phyloP scores from a whole-genome alignment of 1,284 basidiomycete species.

The Phaffia rhodozyma region DNA sequence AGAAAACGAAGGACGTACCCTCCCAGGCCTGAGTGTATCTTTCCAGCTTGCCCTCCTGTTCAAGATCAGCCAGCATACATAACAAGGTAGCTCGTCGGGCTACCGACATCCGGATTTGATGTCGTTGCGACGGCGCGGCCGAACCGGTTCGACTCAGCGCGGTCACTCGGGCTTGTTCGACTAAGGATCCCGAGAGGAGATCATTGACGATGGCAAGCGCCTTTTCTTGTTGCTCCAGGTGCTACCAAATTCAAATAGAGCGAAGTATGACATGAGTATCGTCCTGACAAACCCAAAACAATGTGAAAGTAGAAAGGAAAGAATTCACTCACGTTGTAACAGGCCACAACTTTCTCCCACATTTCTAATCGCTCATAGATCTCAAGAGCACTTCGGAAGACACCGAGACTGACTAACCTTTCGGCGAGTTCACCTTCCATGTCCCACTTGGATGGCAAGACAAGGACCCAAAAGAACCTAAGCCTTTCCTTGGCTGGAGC shows the following conservation, averaged over 20 bases:
- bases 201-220: constrained; percentile 69
- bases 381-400: constrained; percentile 72
- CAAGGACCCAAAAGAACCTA: constrained; percentile 62
- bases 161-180: constrained; percentile 63
- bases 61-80: constrained; percentile 87
- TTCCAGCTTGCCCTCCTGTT: constrained; percentile 42
- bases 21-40: constrained; percentile 80
- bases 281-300: background rate
- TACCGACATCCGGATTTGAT: constrained; percentile 46
- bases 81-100: constrained; percentile 81
- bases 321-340: constrained; percentile 44
- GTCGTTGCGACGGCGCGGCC: constrained; percentile 37
- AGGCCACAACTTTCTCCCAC: constrained; percentile 90
- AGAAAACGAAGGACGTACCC: constrained; percentile 12
- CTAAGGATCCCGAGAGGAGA: constrained; percentile 65
- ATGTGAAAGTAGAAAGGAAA: background rate
- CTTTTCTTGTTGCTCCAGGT: constrained; percentile 62
- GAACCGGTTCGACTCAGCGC: constrained; percentile 43
- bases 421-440: constrained; percentile 76
- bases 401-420: constrained; percentile 69
- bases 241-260: constrained; percentile 15
- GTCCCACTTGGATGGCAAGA: constrained; percentile 78
- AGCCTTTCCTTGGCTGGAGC: constrained; percentile 57
- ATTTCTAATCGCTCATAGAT: constrained; percentile 87
- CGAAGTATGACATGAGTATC: background rate